phyloP scores from a whole-genome alignment of 73 alveolate species.

The Effrenium voratum region DNA sequence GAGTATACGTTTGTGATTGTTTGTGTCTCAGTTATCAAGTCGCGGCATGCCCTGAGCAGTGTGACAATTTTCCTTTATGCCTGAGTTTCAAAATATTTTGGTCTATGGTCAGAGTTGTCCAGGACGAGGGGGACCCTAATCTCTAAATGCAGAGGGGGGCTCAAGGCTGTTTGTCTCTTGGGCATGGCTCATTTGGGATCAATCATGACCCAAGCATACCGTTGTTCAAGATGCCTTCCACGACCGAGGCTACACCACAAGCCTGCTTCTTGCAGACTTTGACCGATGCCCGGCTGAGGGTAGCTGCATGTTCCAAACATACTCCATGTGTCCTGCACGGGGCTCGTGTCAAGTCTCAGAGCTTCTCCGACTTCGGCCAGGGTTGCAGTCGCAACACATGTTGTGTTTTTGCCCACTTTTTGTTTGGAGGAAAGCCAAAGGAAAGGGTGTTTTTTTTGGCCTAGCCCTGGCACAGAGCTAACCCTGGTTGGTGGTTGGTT shows the following conservation, averaged over 20 bases:
- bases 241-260: neutral
- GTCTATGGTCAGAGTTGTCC: neutral
- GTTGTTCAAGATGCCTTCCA: neutral
- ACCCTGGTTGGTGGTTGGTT: too few species aligned
- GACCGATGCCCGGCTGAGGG: neutral
- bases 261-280: neutral
- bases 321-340: neutral
- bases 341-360: too few species aligned
- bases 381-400: neutral
- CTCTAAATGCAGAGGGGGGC: neutral
- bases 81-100: neutral
- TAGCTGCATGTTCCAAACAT: neutral
- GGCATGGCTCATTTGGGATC: neutral
- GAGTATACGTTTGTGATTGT: too few species aligned
- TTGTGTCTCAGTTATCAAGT: too few species aligned
- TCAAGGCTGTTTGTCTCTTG: neutral
- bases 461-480: too few species aligned
- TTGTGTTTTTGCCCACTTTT: neutral
- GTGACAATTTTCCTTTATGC: neutral
- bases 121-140: neutral
- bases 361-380: neutral
- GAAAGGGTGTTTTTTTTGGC: neutral
- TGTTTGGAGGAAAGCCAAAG: too few species aligned
- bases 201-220: too few species aligned
- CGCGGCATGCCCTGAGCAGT: too few species aligned